Evolutionary conservation across 805 yeast species (phyloP).

Genomic region (Zygotorulaspora florentina): DNA sequence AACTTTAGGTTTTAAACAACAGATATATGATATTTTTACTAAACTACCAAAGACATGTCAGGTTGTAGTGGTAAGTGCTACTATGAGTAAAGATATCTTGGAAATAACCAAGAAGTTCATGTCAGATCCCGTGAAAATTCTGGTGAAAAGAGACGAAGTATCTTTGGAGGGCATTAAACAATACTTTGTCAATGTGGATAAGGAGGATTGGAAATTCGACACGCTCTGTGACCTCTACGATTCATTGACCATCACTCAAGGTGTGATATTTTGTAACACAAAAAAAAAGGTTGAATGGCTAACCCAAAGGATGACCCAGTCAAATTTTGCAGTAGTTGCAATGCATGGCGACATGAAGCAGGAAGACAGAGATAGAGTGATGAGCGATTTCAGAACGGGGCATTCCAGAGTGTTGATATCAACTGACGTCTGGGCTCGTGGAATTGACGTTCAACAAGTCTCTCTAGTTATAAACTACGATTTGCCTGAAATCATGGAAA

Average conservation of each 20-base stretch:
- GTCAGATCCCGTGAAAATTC: conserved; percentile 89
- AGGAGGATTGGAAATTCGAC: conserved; percentile 93
- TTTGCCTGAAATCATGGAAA: conserved; percentile 83
- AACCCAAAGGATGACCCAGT: conserved; percentile 64
- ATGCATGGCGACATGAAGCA: conserved; percentile 97
- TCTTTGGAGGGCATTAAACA: conserved; percentile 95
- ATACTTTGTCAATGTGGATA: conserved; percentile 82
- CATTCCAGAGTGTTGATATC: conserved; percentile 88
- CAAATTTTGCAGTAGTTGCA: conserved; percentile 86
- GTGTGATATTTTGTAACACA: conserved; percentile 96
- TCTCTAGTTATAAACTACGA: conserved; percentile 93
- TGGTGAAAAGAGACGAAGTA: conserved; percentile 93
- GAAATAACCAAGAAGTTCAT: conserved; percentile 89
- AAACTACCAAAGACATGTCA: conserved; percentile 85
- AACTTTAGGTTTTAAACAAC: conserved; percentile 87
- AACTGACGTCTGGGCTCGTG: conserved; percentile 95
- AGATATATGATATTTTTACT: conserved; percentile 88
- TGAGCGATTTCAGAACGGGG: conserved; percentile 95
- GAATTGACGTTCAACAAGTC: conserved; percentile 97
- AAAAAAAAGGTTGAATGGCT: conserved; percentile 90
- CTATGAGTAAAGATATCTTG: conserved; percentile 88
- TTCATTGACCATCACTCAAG: conserved; percentile 92
- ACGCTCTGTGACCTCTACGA: conserved; percentile 93
- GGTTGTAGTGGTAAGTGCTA: conserved; percentile 92
- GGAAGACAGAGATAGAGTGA: conserved; percentile 86